Conservation (phyloP, 2,329 filamentous ascomycete species). For the Aurifilum marmelostoma region DNA sequence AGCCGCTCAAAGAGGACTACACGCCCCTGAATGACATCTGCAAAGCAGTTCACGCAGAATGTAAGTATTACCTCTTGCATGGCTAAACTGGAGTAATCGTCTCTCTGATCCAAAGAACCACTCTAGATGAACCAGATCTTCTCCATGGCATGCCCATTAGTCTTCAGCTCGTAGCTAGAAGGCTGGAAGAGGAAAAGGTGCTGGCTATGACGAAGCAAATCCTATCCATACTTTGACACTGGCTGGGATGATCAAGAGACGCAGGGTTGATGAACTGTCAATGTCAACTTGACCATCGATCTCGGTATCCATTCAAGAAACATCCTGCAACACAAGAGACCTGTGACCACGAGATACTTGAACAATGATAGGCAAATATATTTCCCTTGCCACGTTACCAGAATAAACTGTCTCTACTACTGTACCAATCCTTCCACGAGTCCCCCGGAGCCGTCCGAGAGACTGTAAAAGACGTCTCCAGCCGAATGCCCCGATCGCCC, state of each 20-base stretch:
- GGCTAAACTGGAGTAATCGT: not conserved
- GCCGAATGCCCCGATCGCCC: not conserved
- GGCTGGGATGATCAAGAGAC: too few relatives aligned
- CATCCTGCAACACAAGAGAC: too few relatives aligned
- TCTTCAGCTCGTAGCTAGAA: constrained; percentile 45
- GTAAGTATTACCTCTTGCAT: constrained; percentile 39
- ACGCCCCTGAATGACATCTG: constrained; percentile 43
- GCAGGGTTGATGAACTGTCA: too few relatives aligned
- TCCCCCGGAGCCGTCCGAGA: not conserved
- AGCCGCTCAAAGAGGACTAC: constrained; percentile 35
- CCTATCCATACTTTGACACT: constrained; percentile 20
- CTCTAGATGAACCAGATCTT: constrained; percentile 42
- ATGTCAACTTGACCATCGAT: too few relatives aligned
- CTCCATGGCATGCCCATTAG: constrained; percentile 49
- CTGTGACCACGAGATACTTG: not conserved
- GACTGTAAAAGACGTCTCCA: not conserved
- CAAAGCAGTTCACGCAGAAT: constrained; percentile 44
- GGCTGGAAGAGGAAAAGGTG: constrained; percentile 47
- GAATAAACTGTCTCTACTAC: not conserved
- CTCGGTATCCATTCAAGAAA: too few relatives aligned
- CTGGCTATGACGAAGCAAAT: constrained; percentile 40
- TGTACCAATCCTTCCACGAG: not conserved
- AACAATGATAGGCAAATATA: too few relatives aligned
- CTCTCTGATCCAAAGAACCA: not conserved
- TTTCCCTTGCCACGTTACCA: not conserved